Evolutionary conservation across 2,329 filamentous ascomycete genomes (phyloP).

Genomic region (Colletotrichum sansevieriae): DNA sequence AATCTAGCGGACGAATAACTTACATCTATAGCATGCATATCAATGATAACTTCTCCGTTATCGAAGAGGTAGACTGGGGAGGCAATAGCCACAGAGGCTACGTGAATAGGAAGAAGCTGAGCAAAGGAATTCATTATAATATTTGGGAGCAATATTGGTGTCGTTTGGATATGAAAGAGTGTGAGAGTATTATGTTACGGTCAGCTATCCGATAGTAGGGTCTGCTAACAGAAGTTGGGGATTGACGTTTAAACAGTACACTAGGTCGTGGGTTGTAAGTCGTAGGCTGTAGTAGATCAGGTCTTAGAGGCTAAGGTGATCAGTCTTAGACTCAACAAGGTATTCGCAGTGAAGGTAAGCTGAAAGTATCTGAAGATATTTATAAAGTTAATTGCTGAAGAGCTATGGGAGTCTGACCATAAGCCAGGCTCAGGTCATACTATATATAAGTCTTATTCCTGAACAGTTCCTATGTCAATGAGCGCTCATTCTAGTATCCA

Average conservation of each 20-base stretch:
- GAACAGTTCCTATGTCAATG: background rate
- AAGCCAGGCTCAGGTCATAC: background rate
- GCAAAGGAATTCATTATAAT: slow-evolving; percentile 8
- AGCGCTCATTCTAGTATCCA: background rate
- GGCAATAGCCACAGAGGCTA: slow-evolving; percentile 1
- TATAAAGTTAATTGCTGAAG: no score
- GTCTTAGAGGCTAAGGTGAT: background rate
- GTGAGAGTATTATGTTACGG: no score
- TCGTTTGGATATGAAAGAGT: no score
- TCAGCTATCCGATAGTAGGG: background rate
- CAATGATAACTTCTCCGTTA: background rate
- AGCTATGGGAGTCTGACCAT: no score
- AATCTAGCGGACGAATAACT: no score
- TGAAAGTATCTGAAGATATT: no score
- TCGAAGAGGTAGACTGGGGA: background rate
- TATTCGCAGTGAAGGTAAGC: no score
- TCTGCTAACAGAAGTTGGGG: no score
- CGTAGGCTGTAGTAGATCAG: background rate
- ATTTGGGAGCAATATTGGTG: no score
- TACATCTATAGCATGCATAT: no score
- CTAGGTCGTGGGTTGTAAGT: background rate
- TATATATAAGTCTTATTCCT: background rate
- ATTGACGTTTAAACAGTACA: background rate
- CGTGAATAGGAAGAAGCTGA: slow-evolving; percentile 12
- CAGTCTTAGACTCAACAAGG: no score